phyloP scores from a whole-genome alignment of 176 grass and related monocot genomes.

The Miscanthus lutarioriparius region DNA sequence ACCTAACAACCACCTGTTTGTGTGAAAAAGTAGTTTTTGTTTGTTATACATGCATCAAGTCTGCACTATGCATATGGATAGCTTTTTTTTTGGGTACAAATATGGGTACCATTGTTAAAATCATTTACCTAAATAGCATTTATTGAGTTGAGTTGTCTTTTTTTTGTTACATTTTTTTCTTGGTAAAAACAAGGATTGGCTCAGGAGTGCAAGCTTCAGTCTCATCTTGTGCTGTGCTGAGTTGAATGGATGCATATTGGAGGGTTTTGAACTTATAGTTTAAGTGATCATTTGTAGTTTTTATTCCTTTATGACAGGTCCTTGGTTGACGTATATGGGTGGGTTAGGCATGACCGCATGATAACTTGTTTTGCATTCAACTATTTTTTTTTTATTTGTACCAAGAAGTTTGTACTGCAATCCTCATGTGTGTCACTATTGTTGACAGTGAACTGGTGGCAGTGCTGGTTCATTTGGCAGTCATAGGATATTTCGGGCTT shows the following conservation, averaged over 20 bases:
- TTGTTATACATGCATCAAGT: not conserved
- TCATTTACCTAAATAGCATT: not conserved
- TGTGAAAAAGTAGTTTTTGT: not conserved
- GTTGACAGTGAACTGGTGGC: conserved; percentile 21
- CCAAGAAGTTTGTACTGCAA: conserved; percentile 10
- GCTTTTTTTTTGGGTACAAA: not conserved
- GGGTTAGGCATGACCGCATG: not conserved
- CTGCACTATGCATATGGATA: not conserved
- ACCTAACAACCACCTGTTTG: not conserved
- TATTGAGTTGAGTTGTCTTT: not conserved
- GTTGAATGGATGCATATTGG: conserved; percentile 2
- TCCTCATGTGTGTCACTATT: conserved; percentile 35
- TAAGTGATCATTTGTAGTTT: not conserved
- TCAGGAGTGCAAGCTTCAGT: not conserved
- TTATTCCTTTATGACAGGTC: not conserved
- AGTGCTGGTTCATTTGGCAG: conserved; percentile 29
- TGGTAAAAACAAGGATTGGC: not conserved
- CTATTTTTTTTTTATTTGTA: not conserved
- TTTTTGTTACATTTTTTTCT: not conserved
- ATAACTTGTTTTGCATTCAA: conserved; percentile 1
- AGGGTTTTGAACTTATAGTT: not conserved
- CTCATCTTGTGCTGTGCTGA: not conserved
- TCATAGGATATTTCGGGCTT: conserved; percentile 11
- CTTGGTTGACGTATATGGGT: not conserved
- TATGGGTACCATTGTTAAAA: not conserved